Evolutionary conservation across 495 filamentous ascomycete species (phyloP).

Genomic region (Penicillium chermesinum): DNA sequence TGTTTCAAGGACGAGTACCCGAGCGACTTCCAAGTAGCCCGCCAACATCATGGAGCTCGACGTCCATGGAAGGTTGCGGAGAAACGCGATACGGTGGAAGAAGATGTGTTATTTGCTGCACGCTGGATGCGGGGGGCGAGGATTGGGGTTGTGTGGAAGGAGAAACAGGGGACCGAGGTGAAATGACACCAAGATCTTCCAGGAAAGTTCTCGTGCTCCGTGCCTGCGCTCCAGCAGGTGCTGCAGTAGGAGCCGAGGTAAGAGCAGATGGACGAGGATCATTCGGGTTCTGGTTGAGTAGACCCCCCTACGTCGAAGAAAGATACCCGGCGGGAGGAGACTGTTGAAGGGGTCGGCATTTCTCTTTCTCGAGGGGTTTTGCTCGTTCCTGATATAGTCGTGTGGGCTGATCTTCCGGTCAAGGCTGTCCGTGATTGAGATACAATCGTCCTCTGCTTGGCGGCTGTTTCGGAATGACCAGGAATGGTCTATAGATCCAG

Average conservation of each 20-base stretch:
- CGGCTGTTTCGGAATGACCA: slow-evolving; percentile 29
- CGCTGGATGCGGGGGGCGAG: neutral
- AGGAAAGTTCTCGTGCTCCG: slow-evolving; percentile 48
- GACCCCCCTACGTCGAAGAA: slow-evolving; percentile 70
- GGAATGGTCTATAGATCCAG: slow-evolving; percentile 25
- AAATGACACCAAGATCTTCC: slow-evolving; percentile 50
- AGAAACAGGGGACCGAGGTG: slow-evolving; percentile 12
- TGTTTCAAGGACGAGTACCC: neutral
- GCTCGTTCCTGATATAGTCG: slow-evolving; percentile 34
- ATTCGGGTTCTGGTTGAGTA: slow-evolving; percentile 42
- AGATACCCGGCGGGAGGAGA: slow-evolving; percentile 48
- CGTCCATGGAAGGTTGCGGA: slow-evolving; percentile 17
- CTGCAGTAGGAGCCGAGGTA: slow-evolving; percentile 5
- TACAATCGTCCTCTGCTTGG: slow-evolving; percentile 22
- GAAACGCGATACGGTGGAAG: slow-evolving; percentile 23
- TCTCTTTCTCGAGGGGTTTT: slow-evolving; percentile 17
- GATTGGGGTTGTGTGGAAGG: neutral
- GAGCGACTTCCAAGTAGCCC: slow-evolving; percentile 34
- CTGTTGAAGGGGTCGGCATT: neutral
- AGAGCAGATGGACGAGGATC: slow-evolving; percentile 10
- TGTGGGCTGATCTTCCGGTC: slow-evolving; percentile 33
- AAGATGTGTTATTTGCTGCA: neutral
- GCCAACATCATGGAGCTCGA: slow-evolving; percentile 51
- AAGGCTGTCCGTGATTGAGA: slow-evolving; percentile 28
- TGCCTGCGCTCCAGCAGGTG: neutral